These are phyloP conservation scores for Ricinus communis DNA, from an alignment of 345 rosid genomes.

Conservation along the genomic window DNA sequence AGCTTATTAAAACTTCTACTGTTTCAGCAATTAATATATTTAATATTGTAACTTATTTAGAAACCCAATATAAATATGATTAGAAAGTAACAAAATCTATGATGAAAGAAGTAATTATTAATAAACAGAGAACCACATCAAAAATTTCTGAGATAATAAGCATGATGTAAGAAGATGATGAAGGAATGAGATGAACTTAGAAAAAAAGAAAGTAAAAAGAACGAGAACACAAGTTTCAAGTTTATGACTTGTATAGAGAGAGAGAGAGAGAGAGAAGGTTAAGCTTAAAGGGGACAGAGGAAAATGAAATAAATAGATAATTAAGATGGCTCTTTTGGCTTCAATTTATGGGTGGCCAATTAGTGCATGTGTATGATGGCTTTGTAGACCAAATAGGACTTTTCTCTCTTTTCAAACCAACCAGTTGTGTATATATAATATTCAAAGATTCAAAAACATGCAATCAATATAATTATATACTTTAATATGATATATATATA, in stretches of 20 bases:
- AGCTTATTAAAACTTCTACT: background rate
- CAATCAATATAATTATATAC: background rate
- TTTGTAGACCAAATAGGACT: background rate
- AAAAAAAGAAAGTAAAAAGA: too few relatives aligned
- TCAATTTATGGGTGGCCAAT: too few relatives aligned
- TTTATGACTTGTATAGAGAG: background rate
- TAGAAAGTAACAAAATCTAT: conserved; percentile 2
- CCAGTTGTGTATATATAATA: background rate
- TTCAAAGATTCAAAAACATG: conserved; percentile 2
- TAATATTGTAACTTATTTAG: too few relatives aligned
- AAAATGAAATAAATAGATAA: background rate
- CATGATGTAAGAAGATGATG: too few relatives aligned
- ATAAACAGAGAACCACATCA: background rate
- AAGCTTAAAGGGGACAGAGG: too few relatives aligned
- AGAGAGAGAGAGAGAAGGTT: background rate
- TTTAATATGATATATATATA: too few relatives aligned
- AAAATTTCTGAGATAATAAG: background rate
- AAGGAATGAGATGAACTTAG: background rate
- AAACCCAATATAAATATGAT: background rate
- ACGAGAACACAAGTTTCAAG: background rate
- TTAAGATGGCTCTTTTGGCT: background rate
- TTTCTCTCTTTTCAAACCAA: background rate
- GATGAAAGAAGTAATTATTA: background rate
- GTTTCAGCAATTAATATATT: background rate
- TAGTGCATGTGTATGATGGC: conserved; percentile 4